Base-by-base conservation (phyloP, 2,329 filamentous ascomycete species). In the Fusarium mangiferae region DNA sequence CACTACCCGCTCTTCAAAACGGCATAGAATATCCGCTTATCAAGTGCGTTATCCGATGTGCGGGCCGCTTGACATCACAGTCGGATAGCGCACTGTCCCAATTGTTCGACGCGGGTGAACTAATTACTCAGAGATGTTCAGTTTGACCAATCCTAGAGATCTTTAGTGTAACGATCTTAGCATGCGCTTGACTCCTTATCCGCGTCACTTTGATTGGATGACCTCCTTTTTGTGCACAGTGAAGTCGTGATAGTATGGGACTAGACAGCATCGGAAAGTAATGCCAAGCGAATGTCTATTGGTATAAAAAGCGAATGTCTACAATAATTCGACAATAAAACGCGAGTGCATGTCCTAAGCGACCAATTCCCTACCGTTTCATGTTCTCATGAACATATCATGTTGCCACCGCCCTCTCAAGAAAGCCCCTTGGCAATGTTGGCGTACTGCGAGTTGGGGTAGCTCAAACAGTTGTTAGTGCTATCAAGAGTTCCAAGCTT, bases 371-470 rank as follows among this genome's bases (percentile, higher is more conserved):
- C 9, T 13, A 28, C 7, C 9, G 11, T 26, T 22, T 6, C n/a
- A 14, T 52, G 33, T 18, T 48, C 45, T 22, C 11, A 33, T 12
- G 13, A 52, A 26, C 13, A 26, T 2, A 12, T 10, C 26, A 7
- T 17, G 18, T 51, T 20, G 48, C 17, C 7, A n/a, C 4, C 6
- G 24, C 24, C 30, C 38, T 18, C 28, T 48, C 10, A 72, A 41
- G 51, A 55, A 14, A 55, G 57, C 2, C 63, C 70, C 54, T 72
- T 72, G 14, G 72, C 72, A 65, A 91, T 80, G 75, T 91, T 91
- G 24, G 83, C 83, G 70, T 90, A 91, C 73, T 84, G 81, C 66
- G 86, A 89, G 36, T 80, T 80, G 1, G 88, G 87, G 73, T 88
- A 91, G 61, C 73, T 80, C 45, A 91, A 80, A 51, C 82, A 79